Base-by-base conservation (phyloP, 768 basidiomycete species). In the Daedaleopsis sinensis region DNA sequence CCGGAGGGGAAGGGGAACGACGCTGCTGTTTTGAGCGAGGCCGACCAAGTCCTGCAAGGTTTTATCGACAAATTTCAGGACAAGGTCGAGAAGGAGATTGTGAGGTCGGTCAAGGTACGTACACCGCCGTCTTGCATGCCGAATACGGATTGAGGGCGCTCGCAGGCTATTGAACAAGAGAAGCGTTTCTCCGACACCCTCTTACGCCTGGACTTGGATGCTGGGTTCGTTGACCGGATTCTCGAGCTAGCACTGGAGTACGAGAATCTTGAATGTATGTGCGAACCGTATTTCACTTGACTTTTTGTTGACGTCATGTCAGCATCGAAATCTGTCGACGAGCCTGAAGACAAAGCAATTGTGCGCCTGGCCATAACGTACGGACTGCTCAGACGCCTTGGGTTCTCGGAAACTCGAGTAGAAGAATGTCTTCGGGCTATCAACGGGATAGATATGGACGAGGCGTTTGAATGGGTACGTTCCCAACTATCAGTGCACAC, bases 401-500 rank as follows among this genome's bases (percentile, higher is more conserved):
- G 92, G 4, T 94, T 94, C 71, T 73, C 81, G 1, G 86, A 91
- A 67, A 80, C 80, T 12, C 78, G 84, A 55, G 88, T 94, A 7
- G 80, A 84, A 52, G 82, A 90, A 66, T 97, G 94, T 71, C 73
- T 98, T 48, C 74, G 77, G 53, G 73, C 80, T 7, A 84, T 93
- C 27, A 73, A 78, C 27, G 83, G 88, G 13, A 75, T 89, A 36
- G 91, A 92, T 24, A 76, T 94, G n/a, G 96, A 98, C 16, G 90
- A 94, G 54, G 94, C 92, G 11, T 82, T 91, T 55, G 90, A 95
- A 70, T 98, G 96, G 96, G 94, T 96, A 65, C 58, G 85, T 72
- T 19, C 37, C 18, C 11, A 19, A 7, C 23, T 16, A 24, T 39
- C 42, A 6, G 19, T 24, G 0, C 10, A 38, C 11, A 49, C n/a